Evolutionary conservation across 352 stramenopile species (phyloP).

Genomic region (Hyaloperonospora arabidopsidis): DNA sequence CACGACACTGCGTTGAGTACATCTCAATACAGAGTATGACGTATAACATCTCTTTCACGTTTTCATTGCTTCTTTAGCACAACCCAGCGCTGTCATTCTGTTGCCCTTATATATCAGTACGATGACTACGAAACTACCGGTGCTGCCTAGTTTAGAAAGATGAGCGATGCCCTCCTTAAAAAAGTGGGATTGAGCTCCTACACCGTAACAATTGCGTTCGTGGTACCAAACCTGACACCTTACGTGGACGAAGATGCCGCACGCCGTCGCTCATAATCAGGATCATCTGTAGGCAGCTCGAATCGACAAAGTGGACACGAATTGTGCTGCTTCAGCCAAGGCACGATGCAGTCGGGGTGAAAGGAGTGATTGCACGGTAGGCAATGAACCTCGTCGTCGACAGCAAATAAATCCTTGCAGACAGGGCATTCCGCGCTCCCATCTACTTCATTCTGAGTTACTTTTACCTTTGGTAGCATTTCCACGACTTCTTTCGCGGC

Average conservation of each 20-base stretch:
- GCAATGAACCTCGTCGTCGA: constrained; percentile 66
- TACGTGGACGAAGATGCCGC: constrained; percentile 20
- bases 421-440: constrained; percentile 72
- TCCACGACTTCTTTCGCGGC: constrained; percentile 71
- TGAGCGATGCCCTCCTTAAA: too few species aligned
- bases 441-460: constrained; percentile 67
- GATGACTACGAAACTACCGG: too few species aligned
- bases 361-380: constrained; percentile 75
- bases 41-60: too few species aligned
- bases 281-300: constrained; percentile 77
- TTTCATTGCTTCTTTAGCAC: too few species aligned
- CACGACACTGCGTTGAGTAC: too few species aligned
- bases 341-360: constrained; percentile 80
- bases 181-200: too few species aligned
- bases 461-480: constrained; percentile 62
- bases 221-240: neutral
- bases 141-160: too few species aligned
- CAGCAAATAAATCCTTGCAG: constrained; percentile 80
- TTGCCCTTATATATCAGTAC: too few species aligned
- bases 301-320: constrained; percentile 81
- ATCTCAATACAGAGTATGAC: too few species aligned
- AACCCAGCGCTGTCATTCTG: too few species aligned
- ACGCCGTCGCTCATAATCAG: constrained; percentile 67
- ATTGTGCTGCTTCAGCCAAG: constrained; percentile 85
- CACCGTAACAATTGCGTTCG: too few species aligned